phyloP scores from a whole-genome alignment of 495 filamentous ascomycete genomes.

The Penicillium chermesinum region DNA sequence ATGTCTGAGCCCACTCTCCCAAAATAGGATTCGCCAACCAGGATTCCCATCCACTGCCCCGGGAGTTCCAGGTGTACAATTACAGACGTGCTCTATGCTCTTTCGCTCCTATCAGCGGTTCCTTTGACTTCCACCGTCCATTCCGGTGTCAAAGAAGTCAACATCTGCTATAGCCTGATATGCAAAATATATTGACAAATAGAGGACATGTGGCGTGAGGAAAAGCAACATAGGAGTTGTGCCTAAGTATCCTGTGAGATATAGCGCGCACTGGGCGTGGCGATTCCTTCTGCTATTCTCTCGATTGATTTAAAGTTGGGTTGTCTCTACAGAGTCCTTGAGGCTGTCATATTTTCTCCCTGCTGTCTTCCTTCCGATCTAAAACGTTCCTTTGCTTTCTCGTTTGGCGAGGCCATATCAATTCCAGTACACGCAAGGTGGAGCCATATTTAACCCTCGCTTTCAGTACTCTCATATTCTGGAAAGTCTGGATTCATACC shows the following conservation, averaged over 20 bases:
- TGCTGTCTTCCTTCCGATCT: too few species aligned
- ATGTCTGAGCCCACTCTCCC: slow-evolving; percentile 12
- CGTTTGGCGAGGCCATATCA: background rate
- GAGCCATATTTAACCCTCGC: background rate
- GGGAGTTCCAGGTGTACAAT: slow-evolving; percentile 7
- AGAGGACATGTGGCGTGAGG: slow-evolving; percentile 2
- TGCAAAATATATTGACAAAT: background rate
- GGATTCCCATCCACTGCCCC: slow-evolving; percentile 6
- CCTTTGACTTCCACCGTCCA: slow-evolving; percentile 6
- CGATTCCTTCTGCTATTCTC: background rate
- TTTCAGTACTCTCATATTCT: background rate
- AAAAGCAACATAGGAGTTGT: slow-evolving; percentile 3
- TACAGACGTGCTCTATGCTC: background rate
- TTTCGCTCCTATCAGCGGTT: slow-evolving; percentile 16
- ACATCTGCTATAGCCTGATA: background rate
- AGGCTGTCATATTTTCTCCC: background rate
- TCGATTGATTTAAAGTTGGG: background rate
- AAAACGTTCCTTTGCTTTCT: too few species aligned
- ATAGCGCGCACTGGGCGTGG: background rate
- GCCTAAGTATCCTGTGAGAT: slow-evolving; percentile 7
- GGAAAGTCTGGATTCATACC: background rate
- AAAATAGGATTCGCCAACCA: slow-evolving; percentile 17
- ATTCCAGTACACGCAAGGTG: background rate
- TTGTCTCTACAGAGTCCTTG: background rate
- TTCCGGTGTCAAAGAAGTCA: slow-evolving; percentile 13